Evolutionary conservation across 495 filamentous ascomycete genomes (phyloP).

Genomic region (Xylaria sp.): DNA sequence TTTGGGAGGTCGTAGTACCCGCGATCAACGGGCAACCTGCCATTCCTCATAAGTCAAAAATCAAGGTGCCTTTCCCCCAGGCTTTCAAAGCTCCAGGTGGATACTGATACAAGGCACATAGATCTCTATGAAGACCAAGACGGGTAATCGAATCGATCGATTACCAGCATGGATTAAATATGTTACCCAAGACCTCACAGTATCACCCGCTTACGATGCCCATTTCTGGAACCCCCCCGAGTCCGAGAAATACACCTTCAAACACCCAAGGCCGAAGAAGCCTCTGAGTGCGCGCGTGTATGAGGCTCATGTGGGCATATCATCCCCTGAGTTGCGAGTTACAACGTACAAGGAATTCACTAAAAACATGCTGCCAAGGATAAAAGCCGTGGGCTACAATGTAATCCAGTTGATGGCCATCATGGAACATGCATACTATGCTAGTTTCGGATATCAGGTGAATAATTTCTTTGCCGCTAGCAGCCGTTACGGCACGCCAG

Average conservation of each 20-base stretch:
- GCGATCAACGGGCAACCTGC: constrained; percentile 73
- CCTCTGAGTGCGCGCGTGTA: constrained; percentile 89
- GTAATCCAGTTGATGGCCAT: constrained; percentile 98
- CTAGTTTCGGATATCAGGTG: constrained; percentile 97
- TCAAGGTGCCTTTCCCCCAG: constrained; percentile 70
- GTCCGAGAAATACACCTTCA: constrained; percentile 77
- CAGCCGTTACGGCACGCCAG: constrained; percentile 91
- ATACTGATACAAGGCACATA: constrained; percentile 47
- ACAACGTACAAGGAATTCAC: constrained; percentile 98
- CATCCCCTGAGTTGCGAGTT: constrained; percentile 85
- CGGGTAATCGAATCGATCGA: constrained; percentile 81
- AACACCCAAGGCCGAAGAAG: constrained; percentile 81
- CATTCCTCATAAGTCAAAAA: constrained; percentile 91
- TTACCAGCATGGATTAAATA: constrained; percentile 97
- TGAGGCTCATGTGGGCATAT: constrained; percentile 97
- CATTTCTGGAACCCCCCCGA: constrained; percentile 95
- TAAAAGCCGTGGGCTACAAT: constrained; percentile 92
- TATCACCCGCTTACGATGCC: constrained; percentile 91
- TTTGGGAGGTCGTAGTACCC: constrained; percentile 83
- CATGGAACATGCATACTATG: constrained; percentile 99
- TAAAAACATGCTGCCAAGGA: constrained; percentile 85
- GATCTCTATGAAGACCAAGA: constrained; percentile 85
- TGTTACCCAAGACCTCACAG: constrained; percentile 87
- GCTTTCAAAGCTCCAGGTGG: constrained; percentile 7
- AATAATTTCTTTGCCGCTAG: constrained; percentile 99